Evolutionary conservation across 2,329 filamentous ascomycete genomes (phyloP).

Genomic region (Fusarium hainanense): DNA sequence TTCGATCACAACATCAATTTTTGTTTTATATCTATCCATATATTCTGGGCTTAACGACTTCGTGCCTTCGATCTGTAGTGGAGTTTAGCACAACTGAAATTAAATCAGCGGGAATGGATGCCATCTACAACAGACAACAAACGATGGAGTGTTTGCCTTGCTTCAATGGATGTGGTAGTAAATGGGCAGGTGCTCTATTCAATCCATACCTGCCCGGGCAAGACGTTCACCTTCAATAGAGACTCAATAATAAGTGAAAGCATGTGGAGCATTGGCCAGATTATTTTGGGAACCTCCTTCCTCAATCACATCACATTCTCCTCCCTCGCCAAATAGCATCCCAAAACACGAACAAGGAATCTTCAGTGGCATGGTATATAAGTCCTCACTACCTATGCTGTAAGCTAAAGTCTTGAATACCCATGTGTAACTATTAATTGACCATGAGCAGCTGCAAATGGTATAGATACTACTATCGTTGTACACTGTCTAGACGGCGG

Average conservation of each 20-base stretch:
- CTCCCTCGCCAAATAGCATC: not conserved
- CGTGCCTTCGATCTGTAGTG: not conserved
- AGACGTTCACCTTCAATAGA: not conserved
- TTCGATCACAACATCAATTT: not conserved
- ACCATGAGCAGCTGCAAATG: not conserved
- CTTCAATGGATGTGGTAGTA: not conserved
- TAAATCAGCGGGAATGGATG: not conserved
- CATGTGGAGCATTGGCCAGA: not conserved
- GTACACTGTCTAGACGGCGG: not conserved
- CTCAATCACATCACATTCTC: not conserved
- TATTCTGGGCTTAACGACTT: not conserved
- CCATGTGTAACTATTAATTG: not conserved
- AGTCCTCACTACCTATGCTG: not conserved
- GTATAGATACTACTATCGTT: not conserved
- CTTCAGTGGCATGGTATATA: not conserved
- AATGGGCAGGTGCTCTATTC: not conserved
- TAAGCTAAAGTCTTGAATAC: not conserved
- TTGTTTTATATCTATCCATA: not conserved
- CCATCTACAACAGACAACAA: not conserved
- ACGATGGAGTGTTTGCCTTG: not conserved
- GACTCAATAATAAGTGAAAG: not conserved
- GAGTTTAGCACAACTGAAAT: not conserved
- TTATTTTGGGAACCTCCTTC: not conserved
- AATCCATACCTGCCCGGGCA: not conserved
- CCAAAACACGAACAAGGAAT: not conserved